phyloP scores from a whole-genome alignment of 768 basidiomycete genomes.

The Boletus subcaerulescens region DNA sequence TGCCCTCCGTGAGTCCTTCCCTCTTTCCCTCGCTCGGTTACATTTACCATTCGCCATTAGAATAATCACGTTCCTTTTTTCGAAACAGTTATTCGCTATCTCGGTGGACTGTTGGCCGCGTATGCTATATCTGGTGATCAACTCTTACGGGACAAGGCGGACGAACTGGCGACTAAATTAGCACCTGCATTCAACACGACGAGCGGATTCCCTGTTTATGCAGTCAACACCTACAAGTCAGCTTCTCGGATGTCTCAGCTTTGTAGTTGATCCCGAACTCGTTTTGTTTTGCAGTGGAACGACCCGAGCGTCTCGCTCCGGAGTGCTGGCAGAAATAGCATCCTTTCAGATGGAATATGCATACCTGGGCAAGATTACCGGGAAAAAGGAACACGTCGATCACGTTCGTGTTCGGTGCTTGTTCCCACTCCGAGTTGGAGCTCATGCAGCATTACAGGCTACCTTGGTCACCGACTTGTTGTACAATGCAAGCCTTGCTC shows the following conservation, averaged over 20 bases:
- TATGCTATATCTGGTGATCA: conserved; percentile 70
- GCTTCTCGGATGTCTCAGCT: conserved; percentile 5
- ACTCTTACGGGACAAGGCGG: conserved; percentile 64
- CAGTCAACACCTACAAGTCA: conserved; percentile 64
- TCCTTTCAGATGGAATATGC: conserved; percentile 82
- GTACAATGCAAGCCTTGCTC: conserved; percentile 40
- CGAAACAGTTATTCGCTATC: conserved; percentile 85
- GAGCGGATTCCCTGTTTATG: conserved; percentile 66
- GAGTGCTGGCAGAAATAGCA: conserved; percentile 71
- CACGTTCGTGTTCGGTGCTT: conserved; percentile 39
- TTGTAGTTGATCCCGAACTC: neutral
- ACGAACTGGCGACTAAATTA: conserved; percentile 68
- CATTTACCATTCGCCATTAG: conserved; percentile 5
- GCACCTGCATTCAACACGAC: conserved; percentile 69
- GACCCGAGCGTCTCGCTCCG: conserved; percentile 12
- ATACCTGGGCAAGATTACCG: conserved; percentile 77
- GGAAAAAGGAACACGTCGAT: conserved; percentile 59
- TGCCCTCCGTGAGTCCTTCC: conserved; percentile 36
- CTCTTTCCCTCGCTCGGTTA: too few relatives aligned
- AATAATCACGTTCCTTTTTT: conserved; percentile 54
- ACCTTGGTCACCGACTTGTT: conserved; percentile 47
- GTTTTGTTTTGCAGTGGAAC: neutral
- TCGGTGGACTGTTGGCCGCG: conserved; percentile 82
- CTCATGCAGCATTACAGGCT: conserved; percentile 35
- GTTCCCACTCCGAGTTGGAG: neutral